Evolutionary conservation across 306 rosid species (phyloP).

Genomic region (Herpetospermum pedunculosum): DNA sequence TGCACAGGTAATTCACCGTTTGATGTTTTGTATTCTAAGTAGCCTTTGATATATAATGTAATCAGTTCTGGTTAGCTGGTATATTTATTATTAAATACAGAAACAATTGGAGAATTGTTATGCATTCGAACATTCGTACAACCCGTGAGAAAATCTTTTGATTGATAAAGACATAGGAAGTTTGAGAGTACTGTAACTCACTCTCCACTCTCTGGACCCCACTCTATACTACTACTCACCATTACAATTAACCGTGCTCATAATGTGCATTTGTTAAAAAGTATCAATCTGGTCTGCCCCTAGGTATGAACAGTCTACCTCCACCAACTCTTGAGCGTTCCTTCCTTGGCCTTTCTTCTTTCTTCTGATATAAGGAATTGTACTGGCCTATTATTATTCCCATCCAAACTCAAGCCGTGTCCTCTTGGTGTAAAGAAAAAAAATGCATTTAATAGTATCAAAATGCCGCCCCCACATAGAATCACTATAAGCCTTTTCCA

Average conservation of each 20-base stretch:
- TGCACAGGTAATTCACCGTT: slow-evolving; percentile 43
- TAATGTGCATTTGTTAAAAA: too few relatives aligned
- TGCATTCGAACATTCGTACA: neutral
- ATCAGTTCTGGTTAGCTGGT: neutral
- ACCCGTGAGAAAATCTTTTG: neutral
- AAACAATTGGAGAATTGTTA: neutral
- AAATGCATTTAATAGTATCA: too few relatives aligned
- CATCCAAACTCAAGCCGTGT: too few relatives aligned
- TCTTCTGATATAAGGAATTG: too few relatives aligned
- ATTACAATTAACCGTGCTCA: neutral
- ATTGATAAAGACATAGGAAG: neutral
- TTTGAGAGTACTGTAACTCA: neutral
- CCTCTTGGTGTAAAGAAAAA: too few relatives aligned
- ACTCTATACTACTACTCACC: neutral
- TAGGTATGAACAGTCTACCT: too few relatives aligned
- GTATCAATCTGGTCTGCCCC: too few relatives aligned
- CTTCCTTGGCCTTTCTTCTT: too few relatives aligned
- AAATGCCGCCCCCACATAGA: neutral
- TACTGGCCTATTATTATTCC: too few relatives aligned
- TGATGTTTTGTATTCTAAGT: neutral
- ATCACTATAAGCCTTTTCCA: neutral
- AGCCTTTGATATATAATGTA: neutral
- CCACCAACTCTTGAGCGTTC: too few relatives aligned
- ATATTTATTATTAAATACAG: neutral
- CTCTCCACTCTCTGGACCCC: neutral